Conservation (phyloP, 345 rosid genomes). For the Hypericum perforatum region DNA sequence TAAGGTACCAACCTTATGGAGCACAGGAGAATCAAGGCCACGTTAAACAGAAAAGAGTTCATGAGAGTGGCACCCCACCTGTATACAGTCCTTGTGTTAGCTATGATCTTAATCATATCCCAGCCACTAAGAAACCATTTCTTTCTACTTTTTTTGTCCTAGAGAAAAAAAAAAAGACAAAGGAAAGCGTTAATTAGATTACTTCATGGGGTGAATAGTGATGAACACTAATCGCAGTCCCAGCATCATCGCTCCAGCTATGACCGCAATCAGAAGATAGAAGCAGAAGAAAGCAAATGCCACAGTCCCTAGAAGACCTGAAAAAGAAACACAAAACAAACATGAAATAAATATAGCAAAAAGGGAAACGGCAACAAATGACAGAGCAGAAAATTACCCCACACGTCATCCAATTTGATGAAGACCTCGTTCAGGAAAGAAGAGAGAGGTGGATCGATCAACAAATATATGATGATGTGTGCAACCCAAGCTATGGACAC, state of each 20-base stretch:
- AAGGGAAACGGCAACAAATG: slow-evolving; percentile 1
- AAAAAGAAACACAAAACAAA: slow-evolving; percentile 12
- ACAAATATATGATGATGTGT: slow-evolving; percentile 78
- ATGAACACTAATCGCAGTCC: slow-evolving; percentile 83
- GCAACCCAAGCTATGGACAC: slow-evolving; percentile 96
- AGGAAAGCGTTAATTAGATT: slow-evolving; percentile 13
- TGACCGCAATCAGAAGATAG: slow-evolving; percentile 83
- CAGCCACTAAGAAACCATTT: slow-evolving; percentile 7
- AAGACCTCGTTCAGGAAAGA: slow-evolving; percentile 92
- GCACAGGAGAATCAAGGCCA: slow-evolving; percentile 84
- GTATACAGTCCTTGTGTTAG: slow-evolving; percentile 13
- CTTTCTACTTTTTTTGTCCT: background rate
- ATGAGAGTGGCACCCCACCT: slow-evolving; percentile 99
- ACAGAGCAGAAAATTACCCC: slow-evolving; percentile 54
- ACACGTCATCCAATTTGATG: slow-evolving; percentile 85
- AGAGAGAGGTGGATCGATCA: slow-evolving; percentile 79
- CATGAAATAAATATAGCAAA: slow-evolving; percentile 10
- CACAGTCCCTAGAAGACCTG: slow-evolving; percentile 90
- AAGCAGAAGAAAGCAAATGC: slow-evolving; percentile 98
- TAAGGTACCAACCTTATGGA: slow-evolving; percentile 61
- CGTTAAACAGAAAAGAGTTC: slow-evolving; percentile 99
- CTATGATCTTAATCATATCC: background rate
- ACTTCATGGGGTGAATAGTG: slow-evolving; percentile 98
- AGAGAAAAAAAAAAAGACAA: background rate
- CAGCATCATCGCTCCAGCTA: slow-evolving; percentile 98